These are phyloP conservation scores for Bruguiera sexangula DNA, from an alignment of 345 rosid genomes.

Conservation along the genomic window DNA sequence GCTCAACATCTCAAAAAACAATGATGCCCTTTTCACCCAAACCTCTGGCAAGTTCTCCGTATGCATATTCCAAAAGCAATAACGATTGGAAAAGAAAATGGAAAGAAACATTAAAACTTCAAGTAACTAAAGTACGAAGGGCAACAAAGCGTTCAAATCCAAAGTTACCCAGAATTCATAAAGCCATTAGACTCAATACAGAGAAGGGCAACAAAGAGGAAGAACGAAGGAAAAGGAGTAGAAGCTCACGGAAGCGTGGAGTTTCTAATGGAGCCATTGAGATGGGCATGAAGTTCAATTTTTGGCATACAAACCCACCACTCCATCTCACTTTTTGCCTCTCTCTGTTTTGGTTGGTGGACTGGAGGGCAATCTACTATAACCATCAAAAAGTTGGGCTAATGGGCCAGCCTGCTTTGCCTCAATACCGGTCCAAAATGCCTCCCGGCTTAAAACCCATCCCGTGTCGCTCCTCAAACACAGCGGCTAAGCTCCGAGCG, in stretches of 20 bases:
- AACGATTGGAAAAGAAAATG: neutral
- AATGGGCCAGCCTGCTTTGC: too few species aligned
- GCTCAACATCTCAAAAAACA: constrained; percentile 69
- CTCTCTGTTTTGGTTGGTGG: neutral
- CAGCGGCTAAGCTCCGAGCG: neutral
- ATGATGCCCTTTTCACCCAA: constrained; percentile 68
- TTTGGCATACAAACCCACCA: constrained; percentile 71
- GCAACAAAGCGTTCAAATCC: neutral
- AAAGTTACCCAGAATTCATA: neutral
- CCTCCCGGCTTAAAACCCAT: too few species aligned
- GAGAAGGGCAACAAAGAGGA: neutral
- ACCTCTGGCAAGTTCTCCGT: constrained; percentile 77
- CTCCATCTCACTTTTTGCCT: constrained; percentile 28
- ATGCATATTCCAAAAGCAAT: constrained; percentile 8
- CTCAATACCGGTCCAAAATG: too few species aligned
- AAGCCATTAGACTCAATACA: neutral
- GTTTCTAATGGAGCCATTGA: constrained; percentile 87
- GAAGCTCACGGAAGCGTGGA: constrained; percentile 70
- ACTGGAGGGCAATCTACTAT: neutral
- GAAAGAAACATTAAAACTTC: neutral
- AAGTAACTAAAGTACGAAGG: neutral
- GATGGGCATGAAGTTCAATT: constrained; percentile 97
- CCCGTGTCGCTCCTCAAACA: too few species aligned
- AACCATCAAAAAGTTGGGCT: too few species aligned
- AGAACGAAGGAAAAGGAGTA: neutral